Conservation (phyloP, 345 rosid species). For the Camelina hispida region DNA sequence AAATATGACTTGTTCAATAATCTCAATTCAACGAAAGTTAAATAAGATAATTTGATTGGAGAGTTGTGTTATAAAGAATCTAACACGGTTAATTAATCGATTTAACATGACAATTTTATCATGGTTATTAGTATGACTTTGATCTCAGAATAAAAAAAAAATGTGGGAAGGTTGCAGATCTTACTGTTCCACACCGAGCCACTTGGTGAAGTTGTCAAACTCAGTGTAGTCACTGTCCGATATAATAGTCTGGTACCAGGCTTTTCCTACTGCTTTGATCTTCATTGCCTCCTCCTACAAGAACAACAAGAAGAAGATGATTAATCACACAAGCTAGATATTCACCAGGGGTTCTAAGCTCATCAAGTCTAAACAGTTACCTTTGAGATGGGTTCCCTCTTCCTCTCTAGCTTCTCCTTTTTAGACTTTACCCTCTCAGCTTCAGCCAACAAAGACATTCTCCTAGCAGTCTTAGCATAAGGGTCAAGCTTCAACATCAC, state of each 20-base stretch:
- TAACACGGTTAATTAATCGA: too few species aligned
- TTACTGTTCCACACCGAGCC: constrained; percentile 66
- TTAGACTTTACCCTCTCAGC: not conserved
- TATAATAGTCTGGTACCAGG: constrained; percentile 59
- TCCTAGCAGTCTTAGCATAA: not conserved
- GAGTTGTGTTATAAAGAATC: too few species aligned
- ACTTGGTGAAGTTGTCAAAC: constrained; percentile 72
- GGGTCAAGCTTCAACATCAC: not conserved
- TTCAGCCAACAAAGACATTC: not conserved
- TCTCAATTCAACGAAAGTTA: too few species aligned
- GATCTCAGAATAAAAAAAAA: too few species aligned
- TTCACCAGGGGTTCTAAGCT: too few species aligned
- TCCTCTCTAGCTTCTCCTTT: not conserved
- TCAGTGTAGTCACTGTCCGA: constrained; percentile 74
- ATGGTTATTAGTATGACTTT: too few species aligned
- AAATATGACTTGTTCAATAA: too few species aligned
- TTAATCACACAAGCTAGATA: too few species aligned
- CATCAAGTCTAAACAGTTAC: not conserved
- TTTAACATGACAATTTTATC: too few species aligned
- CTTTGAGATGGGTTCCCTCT: not conserved
- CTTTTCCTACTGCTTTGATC: constrained; percentile 72
- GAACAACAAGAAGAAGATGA: too few species aligned
- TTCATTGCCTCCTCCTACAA: constrained; percentile 23
- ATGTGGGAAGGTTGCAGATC: not conserved
- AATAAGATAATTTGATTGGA: too few species aligned